These are phyloP conservation scores for Sporodiniella umbellata DNA, from an alignment of 371 early-diverging fungal species.

Conservation along the genomic window DNA sequence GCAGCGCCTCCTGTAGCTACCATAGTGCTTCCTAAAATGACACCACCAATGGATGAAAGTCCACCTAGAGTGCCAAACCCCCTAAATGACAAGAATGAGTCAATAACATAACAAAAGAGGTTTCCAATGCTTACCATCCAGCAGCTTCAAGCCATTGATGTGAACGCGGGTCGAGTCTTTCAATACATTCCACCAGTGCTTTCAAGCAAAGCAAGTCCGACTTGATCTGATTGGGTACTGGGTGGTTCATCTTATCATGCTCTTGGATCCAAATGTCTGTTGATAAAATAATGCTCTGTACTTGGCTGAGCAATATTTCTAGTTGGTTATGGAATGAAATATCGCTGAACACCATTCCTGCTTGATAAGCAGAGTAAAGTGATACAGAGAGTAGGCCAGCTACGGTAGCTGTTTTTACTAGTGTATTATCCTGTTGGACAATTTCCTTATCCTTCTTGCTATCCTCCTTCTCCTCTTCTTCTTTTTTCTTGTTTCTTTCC, in stretches of 20 bases:
- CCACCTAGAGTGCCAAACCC: conserved; percentile 43
- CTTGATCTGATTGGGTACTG: conserved; percentile 39
- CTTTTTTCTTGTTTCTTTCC: conserved; percentile 6
- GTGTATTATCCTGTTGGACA: conserved; percentile 6
- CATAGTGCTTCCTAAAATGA: conserved; percentile 40
- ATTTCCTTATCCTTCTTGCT: conserved; percentile 2
- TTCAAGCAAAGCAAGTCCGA: conserved; percentile 39
- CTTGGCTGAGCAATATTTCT: conserved; percentile 39
- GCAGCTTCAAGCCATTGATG: conserved; percentile 44
- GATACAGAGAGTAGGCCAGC: conserved; percentile 46
- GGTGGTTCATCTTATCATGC: conserved; percentile 36
- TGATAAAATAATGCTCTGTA: conserved; percentile 42
- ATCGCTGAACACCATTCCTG: conserved; percentile 40
- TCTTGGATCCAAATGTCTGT: conserved; percentile 55
- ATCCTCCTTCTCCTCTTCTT: conserved; percentile 8
- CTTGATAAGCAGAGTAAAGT: conserved; percentile 53
- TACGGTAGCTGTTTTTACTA: conserved; percentile 41
- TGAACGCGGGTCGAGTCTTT: conserved; percentile 47
- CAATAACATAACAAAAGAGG: no score
- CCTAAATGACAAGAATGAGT: conserved; percentile 24
- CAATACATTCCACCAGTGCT: conserved; percentile 32
- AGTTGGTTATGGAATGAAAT: conserved; percentile 50
- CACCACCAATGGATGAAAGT: conserved; percentile 48
- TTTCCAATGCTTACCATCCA: conserved; percentile 29
- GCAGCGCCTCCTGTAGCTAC: conserved; percentile 33